Base-by-base conservation (phyloP, 768 basidiomycete species). In the Russula vinacea region DNA sequence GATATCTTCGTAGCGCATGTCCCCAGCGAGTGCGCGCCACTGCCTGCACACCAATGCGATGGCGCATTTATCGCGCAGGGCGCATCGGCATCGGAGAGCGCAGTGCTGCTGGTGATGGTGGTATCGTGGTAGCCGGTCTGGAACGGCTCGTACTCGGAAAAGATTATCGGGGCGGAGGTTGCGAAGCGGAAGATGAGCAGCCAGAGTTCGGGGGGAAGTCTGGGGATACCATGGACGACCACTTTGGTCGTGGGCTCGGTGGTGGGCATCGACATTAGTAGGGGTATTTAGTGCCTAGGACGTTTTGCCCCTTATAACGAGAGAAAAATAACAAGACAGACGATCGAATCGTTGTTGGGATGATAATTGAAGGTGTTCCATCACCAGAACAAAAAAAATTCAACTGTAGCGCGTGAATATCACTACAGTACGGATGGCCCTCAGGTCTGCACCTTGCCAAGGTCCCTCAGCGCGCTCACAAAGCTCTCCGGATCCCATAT, bases 401-500 rank as follows among this genome's bases (percentile, higher is more conserved):
- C 39, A 40, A 58, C 29, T 29, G 35, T 35, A 35, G 6, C 35
- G 35, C 35, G 35, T 35, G 35, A 35, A 35, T 35, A 35, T 35
- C 35, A 35, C 10, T 35, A 35, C 8, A 35, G 35, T 35, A 58
- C 32, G n/a, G 37, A n/a, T n/a, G n/a, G n/a, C n/a, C 62, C 10
- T 64, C 55, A 80, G n/a, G 70, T 65, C 64, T 58, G 69, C 29
- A 66, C 65, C 70, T 80, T 84, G 1, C 89, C 89, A 19, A 93
- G 76, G 47, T 78, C 80, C 58, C 84, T 85, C 69, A 98, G 74
- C 33, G 88, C 79, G 37, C 79, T 76, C 22, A 98, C 80, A 73
- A 99, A 98, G 53, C 86, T 85, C 72, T 83, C 85, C 6, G 97
- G 97, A 70, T 93, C 90, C 54, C 97, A 71, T 45, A 99, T 94